These are phyloP conservation scores for Volutella citrinella DNA, from an alignment of 2,329 filamentous ascomycete genomes.

Conservation along the genomic window DNA sequence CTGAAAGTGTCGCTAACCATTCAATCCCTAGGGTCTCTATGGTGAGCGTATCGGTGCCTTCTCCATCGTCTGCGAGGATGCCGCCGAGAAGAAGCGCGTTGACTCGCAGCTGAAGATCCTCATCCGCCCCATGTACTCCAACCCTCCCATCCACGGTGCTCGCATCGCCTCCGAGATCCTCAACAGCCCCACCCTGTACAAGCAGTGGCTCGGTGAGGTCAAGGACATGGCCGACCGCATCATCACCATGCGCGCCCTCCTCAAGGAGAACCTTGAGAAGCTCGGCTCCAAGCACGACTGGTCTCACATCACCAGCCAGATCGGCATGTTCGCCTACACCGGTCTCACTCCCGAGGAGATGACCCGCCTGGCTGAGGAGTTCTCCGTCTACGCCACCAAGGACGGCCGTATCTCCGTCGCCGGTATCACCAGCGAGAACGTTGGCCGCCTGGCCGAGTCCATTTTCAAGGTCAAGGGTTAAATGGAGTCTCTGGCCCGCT, in stretches of 20 bases:
- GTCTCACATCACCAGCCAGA: conserved; percentile 98
- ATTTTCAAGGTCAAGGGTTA: conserved; percentile 81
- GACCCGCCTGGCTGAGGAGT: conserved; percentile 86
- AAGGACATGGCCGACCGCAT: conserved; percentile 99
- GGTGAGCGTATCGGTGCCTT: conserved; percentile 97
- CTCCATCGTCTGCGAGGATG: conserved; percentile 80
- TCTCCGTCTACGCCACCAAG: conserved; percentile 96
- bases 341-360: conserved; percentile 89
- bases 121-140: conserved; percentile 95
- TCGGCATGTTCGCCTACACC: conserved; percentile 99
- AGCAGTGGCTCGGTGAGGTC: conserved; percentile 94
- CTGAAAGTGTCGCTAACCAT: too few relatives aligned
- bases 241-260: conserved; percentile 93
- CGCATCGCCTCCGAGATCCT: conserved; percentile 92
- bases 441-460: conserved; percentile 75
- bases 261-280: conserved; percentile 93
- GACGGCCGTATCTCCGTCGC: conserved; percentile 84
- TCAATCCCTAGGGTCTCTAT: conserved; percentile 90
- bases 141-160: conserved; percentile 94
- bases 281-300: conserved; percentile 96
- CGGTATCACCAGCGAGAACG: conserved; percentile 77
- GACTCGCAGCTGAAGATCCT: conserved; percentile 99
- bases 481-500: conserved; percentile 14
- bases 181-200: conserved; percentile 77
- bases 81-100: conserved; percentile 91